Base-by-base conservation (phyloP, 441 rosid genomes). In the Jatropha podagrica region DNA sequence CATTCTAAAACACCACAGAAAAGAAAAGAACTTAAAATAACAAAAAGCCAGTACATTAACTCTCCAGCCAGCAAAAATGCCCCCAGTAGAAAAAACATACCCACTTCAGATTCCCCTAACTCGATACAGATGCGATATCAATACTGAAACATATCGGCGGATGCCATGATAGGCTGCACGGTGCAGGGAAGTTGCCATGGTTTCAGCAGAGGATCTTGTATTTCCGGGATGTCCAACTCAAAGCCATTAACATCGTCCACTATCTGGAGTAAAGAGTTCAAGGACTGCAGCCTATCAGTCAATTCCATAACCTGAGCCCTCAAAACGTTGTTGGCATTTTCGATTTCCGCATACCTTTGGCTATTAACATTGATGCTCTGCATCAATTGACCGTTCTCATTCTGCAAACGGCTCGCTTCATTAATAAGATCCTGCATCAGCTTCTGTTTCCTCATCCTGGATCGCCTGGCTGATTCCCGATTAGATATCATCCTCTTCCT, bases 401-500 rank as follows among this genome's bases (percentile, higher is more conserved):
- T 84, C 90, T 92, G 86, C 79, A 94, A 73, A 27, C 77, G 62
- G 71, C 77, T 77, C 9, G 54, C 82, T 83, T 92, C 94, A 38
- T 79, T 86, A 3, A 85, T 78, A 73, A 80, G 71, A 75, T 88
- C 96, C 79, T 61, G 90, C 65, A 89, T 69, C 69, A 75, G 90
- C 85, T 90, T 88, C 85, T 91, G 94, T 73, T 91, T 94, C 86
- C 77, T 85, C 95, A 81, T 76, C 75, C 97, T 84, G 15, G 96
- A 94, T 15, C 97, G 86, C 75, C 92, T 84, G 7, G 97, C 96
- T 0, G 98, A 94, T 77, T 89, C 95, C 62, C 96, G 75, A 82
- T 94, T 94, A 2, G 96, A 91, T 27, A 87, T 82, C 97, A 91
- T 91, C 64, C 97, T 87, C 91, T 91, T 94, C 84, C 97, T 81